Conservation (phyloP, 2,329 filamentous ascomycete genomes). For the Bipolaris sorokiniana region DNA sequence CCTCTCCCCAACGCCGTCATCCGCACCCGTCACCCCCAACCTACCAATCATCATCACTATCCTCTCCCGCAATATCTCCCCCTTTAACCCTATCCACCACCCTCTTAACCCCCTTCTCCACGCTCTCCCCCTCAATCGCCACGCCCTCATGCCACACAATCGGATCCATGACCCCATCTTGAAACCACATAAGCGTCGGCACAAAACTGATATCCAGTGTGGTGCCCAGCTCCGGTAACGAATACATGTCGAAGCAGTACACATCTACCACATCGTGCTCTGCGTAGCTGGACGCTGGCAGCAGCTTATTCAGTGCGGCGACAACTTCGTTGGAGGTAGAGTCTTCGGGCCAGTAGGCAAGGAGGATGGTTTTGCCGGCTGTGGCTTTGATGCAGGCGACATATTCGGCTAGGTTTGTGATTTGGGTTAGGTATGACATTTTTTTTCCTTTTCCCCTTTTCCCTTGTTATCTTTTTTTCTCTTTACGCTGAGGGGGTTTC, state of each 20-base stretch:
- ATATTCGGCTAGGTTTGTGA: constrained; percentile 26
- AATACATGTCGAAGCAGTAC: constrained; percentile 34
- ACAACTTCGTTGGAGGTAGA: constrained; percentile 23
- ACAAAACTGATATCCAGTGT: constrained; percentile 32
- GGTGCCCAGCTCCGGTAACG: constrained; percentile 28
- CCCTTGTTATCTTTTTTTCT: too few species aligned
- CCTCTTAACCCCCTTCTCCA: constrained; percentile 29
- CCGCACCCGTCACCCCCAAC: background rate
- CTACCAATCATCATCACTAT: constrained; percentile 29
- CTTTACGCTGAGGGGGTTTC: too few species aligned
- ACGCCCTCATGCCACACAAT: constrained; percentile 36
- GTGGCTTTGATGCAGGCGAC: constrained; percentile 21
- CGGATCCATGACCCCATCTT: constrained; percentile 28
- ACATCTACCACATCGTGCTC: constrained; percentile 24
- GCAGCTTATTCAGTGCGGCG: constrained; percentile 18
- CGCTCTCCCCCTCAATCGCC: constrained; percentile 31
- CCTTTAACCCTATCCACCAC: constrained; percentile 35
- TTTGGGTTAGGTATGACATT: constrained; percentile 20
- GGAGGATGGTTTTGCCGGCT: constrained; percentile 28
- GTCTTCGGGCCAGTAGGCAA: constrained; percentile 34
- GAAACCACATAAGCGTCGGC: constrained; percentile 35
- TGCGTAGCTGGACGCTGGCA: constrained; percentile 20
- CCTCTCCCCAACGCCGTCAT: background rate
- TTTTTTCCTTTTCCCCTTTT: background rate
- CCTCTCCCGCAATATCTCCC: constrained; percentile 31